Percentiles rank a stretch among this genome's conserved stretches.
These are phyloP conservation scores for Acanthamoeba healyi DNA, from an alignment of 208 protist genomes.

Conservation along the genomic window DNA sequence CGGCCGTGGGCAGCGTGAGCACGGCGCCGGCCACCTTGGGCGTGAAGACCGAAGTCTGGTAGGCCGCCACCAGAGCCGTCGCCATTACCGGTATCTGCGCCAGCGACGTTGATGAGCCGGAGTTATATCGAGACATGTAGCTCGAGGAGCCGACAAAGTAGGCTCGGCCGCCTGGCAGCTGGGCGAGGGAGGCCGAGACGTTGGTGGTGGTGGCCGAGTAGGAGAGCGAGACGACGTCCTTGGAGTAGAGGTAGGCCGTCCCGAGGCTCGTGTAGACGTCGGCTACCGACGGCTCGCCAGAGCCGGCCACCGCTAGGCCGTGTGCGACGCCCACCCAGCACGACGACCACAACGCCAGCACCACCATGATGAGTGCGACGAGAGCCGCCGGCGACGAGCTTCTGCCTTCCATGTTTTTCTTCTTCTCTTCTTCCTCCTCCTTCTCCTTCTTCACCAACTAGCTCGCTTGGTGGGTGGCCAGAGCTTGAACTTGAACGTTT, in stretches of 20 bases:
- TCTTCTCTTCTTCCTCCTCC: not conserved
- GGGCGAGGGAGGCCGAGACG: not conserved
- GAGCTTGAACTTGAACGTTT: too few species aligned
- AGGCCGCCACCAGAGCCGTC: not conserved
- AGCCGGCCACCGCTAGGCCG: not conserved
- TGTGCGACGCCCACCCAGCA: too few species aligned
- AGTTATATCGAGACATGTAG: not conserved
- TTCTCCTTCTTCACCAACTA: too few species aligned
- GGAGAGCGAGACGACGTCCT: constrained; percentile 1
- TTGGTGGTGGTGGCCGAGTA: not conserved
- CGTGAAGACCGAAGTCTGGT: not conserved
- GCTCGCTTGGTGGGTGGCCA: too few species aligned
- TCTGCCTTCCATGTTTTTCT: not conserved
- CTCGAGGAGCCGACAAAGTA: not conserved
- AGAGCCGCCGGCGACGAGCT: too few species aligned
- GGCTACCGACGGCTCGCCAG: not conserved
- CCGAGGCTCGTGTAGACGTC: constrained; percentile 6
- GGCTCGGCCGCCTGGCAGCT: not conserved
- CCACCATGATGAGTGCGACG: too few species aligned
- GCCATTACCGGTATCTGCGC: constrained; percentile 11
- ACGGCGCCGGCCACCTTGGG: not conserved
- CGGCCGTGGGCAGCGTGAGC: not conserved
- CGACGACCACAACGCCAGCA: too few species aligned
- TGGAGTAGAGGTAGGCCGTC: not conserved
- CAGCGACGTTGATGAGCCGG: not conserved